These are phyloP conservation scores for Solanum paucissectum DNA, from an alignment of 257 asterid species.

Conservation along the genomic window DNA sequence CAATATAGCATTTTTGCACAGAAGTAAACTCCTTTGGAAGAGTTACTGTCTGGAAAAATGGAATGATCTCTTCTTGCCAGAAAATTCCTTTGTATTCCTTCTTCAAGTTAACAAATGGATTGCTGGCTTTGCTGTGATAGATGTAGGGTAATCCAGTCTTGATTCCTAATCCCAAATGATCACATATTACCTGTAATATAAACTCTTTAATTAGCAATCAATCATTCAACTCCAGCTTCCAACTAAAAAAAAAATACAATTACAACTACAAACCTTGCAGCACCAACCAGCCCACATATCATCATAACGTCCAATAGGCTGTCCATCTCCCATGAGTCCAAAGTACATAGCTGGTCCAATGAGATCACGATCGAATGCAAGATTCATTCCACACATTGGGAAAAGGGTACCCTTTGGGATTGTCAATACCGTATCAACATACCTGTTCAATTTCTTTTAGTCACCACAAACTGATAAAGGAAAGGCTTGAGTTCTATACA, in stretches of 20 bases:
- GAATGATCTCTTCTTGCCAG: background rate
- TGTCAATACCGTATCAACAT: background rate
- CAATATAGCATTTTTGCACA: conserved; percentile 62
- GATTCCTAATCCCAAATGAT: background rate
- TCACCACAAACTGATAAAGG: too few species aligned
- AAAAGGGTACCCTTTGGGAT: background rate
- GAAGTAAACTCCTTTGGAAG: conserved; percentile 17
- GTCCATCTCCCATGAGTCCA: background rate
- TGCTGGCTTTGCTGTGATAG: background rate
- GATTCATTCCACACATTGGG: background rate
- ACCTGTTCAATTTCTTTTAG: conserved; percentile 13
- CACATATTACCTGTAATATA: conserved; percentile 13
- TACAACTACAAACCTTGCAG: conserved; percentile 28
- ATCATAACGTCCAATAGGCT: background rate
- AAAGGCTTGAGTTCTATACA: background rate
- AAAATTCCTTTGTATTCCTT: background rate
- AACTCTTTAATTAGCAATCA: background rate
- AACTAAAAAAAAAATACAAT: conserved; percentile 52
- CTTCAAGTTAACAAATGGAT: background rate
- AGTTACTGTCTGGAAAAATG: background rate
- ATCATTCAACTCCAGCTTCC: background rate
- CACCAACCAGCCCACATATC: background rate
- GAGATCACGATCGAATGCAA: background rate
- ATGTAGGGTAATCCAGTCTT: background rate
- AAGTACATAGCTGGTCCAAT: background rate